A percentile compares a stretch with the other conserved stretches of the same genome.
These are phyloP conservation scores for Emydomyces testavorans DNA, from an alignment of 2,329 filamentous ascomycete species.

Conservation along the genomic window DNA sequence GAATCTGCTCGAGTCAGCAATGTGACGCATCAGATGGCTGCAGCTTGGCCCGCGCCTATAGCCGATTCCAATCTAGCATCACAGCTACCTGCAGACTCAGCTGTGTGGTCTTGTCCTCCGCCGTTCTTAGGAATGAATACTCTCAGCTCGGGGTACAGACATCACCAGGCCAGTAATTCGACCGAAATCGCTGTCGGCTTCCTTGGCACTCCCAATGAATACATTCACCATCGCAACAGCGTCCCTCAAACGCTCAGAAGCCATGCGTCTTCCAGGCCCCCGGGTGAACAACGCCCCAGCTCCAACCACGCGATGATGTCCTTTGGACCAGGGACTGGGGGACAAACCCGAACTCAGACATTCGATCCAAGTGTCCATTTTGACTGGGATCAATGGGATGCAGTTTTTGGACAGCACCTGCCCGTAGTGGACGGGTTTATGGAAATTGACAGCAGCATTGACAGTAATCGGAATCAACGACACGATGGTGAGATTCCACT, in stretches of 20 bases:
- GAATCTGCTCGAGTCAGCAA: neutral
- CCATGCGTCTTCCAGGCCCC: slow-evolving; percentile 1
- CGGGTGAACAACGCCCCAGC: slow-evolving; percentile 15
- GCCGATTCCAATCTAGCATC: neutral
- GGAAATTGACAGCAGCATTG: slow-evolving; percentile 27
- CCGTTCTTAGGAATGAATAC: neutral
- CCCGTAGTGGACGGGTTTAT: slow-evolving; percentile 35
- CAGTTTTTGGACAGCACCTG: slow-evolving; percentile 38
- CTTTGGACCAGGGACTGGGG: slow-evolving; percentile 20
- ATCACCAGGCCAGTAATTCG: neutral
- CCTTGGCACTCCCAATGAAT: neutral
- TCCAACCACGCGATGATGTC: slow-evolving; percentile 23
- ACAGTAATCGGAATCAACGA: slow-evolving; percentile 1
- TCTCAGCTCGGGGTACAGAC: neutral
- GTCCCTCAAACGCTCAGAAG: neutral
- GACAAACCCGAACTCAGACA: slow-evolving; percentile 19
- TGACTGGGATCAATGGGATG: slow-evolving; percentile 41
- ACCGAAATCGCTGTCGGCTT: neutral
- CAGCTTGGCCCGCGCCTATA: neutral
- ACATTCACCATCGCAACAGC: slow-evolving; percentile 5
- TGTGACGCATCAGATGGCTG: neutral
- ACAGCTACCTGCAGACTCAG: neutral
- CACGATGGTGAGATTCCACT: neutral
- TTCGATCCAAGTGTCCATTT: slow-evolving; percentile 32
- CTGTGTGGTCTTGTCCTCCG: neutral